Conservation (phyloP, 176 grass and related monocot species). For the Triticum urartu region DNA sequence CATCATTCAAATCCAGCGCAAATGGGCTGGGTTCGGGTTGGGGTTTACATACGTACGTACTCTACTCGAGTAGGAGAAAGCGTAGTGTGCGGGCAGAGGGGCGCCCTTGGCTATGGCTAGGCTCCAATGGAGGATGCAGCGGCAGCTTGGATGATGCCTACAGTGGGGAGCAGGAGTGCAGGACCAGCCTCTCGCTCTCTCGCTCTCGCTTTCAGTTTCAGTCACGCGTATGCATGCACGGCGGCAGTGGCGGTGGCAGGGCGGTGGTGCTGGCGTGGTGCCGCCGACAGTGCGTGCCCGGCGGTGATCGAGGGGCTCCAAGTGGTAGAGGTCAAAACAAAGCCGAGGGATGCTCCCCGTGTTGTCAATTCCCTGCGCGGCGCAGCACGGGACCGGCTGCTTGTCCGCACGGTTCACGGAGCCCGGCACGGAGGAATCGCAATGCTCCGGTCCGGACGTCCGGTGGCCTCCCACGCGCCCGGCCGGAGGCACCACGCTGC, state of each 20-base stretch:
- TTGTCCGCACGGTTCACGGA: neutral
- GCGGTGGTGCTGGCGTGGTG: neutral
- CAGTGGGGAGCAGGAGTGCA: neutral
- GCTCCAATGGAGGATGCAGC: neutral
- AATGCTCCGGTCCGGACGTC: neutral
- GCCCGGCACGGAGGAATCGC: neutral
- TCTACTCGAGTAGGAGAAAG: neutral
- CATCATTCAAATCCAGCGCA: neutral
- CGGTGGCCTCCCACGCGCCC: neutral
- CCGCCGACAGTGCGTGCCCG: neutral
- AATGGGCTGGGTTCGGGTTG: too few relatives aligned
- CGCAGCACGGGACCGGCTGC: neutral
- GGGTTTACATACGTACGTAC: too few relatives aligned
- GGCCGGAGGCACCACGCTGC: too few relatives aligned
- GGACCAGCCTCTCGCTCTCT: neutral
- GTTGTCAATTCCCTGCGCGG: slow-evolving; percentile 17
- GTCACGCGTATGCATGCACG: neutral
- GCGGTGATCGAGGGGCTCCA: neutral
- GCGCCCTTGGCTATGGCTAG: neutral
- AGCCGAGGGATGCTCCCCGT: neutral
- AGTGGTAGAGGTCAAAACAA: slow-evolving; percentile 18
- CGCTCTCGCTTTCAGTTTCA: neutral
- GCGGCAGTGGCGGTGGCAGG: neutral
- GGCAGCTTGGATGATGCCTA: neutral
- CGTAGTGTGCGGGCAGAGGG: too few relatives aligned